These are phyloP conservation scores for Carex littledalei DNA, from an alignment of 176 grass and related monocot species.

Conservation along the genomic window DNA sequence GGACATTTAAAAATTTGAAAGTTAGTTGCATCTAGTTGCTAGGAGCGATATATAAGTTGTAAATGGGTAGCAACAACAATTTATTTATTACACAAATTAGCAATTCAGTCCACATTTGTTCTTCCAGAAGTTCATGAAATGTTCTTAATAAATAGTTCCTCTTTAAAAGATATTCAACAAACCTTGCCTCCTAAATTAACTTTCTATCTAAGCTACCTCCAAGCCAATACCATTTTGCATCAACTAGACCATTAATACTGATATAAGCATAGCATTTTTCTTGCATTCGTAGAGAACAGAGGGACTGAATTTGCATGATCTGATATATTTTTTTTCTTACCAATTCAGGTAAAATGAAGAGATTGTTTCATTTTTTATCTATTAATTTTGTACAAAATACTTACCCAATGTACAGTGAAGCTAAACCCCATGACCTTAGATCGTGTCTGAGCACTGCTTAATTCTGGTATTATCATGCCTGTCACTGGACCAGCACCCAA, in stretches of 20 bases:
- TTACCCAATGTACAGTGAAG: slow-evolving; percentile 93
- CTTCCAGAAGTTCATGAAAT: not conserved
- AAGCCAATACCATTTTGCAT: not conserved
- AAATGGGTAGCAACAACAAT: not conserved
- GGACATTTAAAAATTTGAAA: not conserved
- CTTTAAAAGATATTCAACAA: not conserved
- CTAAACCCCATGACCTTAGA: slow-evolving; percentile 97
- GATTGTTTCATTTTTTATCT: not conserved
- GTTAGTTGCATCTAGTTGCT: not conserved
- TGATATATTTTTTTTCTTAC: not conserved
- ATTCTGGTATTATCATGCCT: slow-evolving; percentile 90
- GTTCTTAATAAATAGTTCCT: not conserved
- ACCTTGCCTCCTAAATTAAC: not conserved
- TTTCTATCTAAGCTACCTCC: not conserved
- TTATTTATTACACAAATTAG: not conserved
- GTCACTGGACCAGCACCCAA: slow-evolving; percentile 92
- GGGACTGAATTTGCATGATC: not conserved
- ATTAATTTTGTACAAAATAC: slow-evolving; percentile 3
- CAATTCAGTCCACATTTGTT: not conserved
- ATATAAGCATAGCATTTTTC: not conserved
- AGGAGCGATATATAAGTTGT: not conserved
- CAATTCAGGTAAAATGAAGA: not conserved
- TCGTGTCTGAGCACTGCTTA: slow-evolving; percentile 66
- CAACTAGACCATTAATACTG: not conserved
- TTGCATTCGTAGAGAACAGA: not conserved